Conservation (phyloP, 2,329 filamentous ascomycete genomes). For the Arthrobotrys sinensis region DNA sequence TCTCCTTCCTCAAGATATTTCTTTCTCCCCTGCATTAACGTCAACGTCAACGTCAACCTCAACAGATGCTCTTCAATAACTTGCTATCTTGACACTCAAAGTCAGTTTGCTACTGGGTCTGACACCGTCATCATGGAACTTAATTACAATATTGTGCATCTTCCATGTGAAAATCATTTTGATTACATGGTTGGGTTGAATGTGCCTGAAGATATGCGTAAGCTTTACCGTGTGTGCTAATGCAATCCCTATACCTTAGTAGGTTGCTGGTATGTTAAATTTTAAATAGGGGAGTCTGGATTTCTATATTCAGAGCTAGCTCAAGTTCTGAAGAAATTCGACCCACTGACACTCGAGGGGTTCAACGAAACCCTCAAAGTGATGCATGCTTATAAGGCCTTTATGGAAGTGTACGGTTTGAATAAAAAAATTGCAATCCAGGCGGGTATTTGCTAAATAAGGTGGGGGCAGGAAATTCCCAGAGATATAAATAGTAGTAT, state of each 20-base stretch:
- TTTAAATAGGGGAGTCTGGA: slow-evolving; percentile 7
- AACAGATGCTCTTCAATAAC: slow-evolving; percentile 2
- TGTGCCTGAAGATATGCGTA: not conserved
- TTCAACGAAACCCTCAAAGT: slow-evolving; percentile 2
- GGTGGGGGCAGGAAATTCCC: not conserved
- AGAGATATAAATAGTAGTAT: slow-evolving; percentile 1
- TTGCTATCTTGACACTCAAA: slow-evolving; percentile 7
- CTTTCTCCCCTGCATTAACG: not conserved
- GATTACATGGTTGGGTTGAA: slow-evolving; percentile 12
- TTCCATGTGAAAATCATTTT: slow-evolving; percentile 4
- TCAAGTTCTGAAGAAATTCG: not conserved
- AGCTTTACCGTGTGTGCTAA: not conserved
- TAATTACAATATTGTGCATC: slow-evolving; percentile 12
- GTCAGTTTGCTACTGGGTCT: slow-evolving; percentile 4
- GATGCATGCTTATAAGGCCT: not conserved
- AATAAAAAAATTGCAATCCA: slow-evolving; percentile 8
- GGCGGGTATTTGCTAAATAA: slow-evolving; percentile 16
- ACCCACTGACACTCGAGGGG: not conserved
- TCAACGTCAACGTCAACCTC: too few species aligned
- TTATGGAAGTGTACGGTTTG: not conserved
- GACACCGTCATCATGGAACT: slow-evolving; percentile 7
- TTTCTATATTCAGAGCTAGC: slow-evolving; percentile 6
- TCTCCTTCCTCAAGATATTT: not conserved
- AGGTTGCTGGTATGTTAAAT: slow-evolving; percentile 1
- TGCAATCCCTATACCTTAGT: not conserved